phyloP scores from a whole-genome alignment of 352 stramenopile species.

The Pythium sp. region DNA sequence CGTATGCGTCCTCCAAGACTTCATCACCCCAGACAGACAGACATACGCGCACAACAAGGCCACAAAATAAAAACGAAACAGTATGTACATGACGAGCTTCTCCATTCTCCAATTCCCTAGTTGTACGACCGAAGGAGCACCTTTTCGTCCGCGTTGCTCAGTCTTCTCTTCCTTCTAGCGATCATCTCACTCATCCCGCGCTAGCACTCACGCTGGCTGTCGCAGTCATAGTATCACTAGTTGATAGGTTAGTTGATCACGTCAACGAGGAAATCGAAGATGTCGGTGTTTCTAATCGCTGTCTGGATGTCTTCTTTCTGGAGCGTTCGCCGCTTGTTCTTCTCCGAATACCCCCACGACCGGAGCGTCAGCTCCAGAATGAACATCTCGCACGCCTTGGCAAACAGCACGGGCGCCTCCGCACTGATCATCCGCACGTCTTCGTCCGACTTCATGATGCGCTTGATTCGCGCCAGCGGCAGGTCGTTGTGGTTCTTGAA shows the following conservation, averaged over 20 bases:
- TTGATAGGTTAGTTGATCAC: conserved; percentile 76
- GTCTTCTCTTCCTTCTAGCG: background rate
- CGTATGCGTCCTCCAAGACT: no score
- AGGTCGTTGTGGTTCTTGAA: conserved; percentile 99
- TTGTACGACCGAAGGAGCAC: background rate
- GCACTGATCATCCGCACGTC: conserved; percentile 98
- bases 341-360: conserved; percentile 86
- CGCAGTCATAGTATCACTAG: background rate
- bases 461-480: conserved; percentile 97
- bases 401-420: conserved; percentile 98
- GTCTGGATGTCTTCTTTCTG: conserved; percentile 98
- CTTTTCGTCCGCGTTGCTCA: background rate
- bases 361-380: conserved; percentile 98
- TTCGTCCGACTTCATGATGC: conserved; percentile 99
- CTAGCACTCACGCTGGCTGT: background rate
- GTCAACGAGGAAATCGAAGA: conserved; percentile 99
- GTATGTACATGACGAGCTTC: background rate
- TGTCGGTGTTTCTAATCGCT: conserved; percentile 98
- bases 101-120: background rate
- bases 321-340: conserved; percentile 91
- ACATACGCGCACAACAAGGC: background rate
- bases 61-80: background rate
- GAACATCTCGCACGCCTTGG: conserved; percentile 99
- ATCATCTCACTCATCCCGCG: background rate
- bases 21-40: no score